Percentiles rank a stretch among this genome's conserved stretches.
Conservation (phyloP, 495 filamentous ascomycete genomes). For the Penicillium crystallinum region DNA sequence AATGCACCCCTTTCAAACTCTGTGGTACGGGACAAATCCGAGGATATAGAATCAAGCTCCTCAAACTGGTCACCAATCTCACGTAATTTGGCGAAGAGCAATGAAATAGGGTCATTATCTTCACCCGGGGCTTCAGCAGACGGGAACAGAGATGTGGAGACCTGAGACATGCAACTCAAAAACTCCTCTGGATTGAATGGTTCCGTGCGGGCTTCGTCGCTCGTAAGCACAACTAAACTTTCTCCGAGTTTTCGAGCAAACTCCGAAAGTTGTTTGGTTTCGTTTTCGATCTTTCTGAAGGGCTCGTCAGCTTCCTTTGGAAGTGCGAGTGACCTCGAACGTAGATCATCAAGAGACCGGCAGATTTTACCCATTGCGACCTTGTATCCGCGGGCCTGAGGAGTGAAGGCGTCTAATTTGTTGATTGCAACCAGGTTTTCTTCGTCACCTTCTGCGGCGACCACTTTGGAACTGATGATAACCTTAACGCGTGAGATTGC, state of each 20-base stretch:
- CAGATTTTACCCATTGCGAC: conserved; percentile 77
- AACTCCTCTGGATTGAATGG: conserved; percentile 63
- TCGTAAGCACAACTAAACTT: conserved; percentile 57
- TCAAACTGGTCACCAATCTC: conserved; percentile 58
- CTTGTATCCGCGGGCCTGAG: conserved; percentile 74
- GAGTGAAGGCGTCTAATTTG: conserved; percentile 66
- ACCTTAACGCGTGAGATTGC: conserved; percentile 57
- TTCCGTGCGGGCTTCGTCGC: conserved; percentile 67
- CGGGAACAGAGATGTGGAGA: conserved; percentile 34
- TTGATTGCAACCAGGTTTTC: conserved; percentile 61
- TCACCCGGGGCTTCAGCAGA: conserved; percentile 28
- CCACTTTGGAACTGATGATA: conserved; percentile 59
- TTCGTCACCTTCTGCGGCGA: conserved; percentile 44
- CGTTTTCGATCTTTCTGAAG: conserved; percentile 58
- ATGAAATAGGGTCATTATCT: conserved; percentile 60
- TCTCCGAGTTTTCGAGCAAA: conserved; percentile 64
- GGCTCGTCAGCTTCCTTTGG: conserved; percentile 46
- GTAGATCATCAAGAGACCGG: conserved; percentile 72
- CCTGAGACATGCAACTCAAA: conserved; percentile 53
- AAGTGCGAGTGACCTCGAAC: conserved; percentile 70
- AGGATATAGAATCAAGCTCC: conserved; percentile 67
- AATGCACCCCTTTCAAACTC: conserved; percentile 75
- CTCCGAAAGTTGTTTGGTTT: conserved; percentile 59
- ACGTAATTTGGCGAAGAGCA: conserved; percentile 63
- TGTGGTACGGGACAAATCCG: conserved; percentile 70